Evolutionary conservation across 305 asterid species (phyloP).

Genomic region (Fraxinus sp.): DNA sequence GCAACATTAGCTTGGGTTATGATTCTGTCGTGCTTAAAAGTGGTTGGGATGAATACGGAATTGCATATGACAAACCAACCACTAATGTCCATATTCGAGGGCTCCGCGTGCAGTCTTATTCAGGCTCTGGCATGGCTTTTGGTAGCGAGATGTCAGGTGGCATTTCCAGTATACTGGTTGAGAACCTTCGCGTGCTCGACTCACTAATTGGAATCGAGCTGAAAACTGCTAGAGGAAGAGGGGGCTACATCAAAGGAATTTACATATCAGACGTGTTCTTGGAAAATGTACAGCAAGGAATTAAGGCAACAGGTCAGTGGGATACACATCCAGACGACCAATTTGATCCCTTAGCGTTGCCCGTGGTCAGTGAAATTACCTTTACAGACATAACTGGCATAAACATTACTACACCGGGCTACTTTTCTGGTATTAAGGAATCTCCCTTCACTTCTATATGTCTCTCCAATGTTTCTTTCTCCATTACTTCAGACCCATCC

Average conservation of each 20-base stretch:
- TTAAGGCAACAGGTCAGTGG: constrained; percentile 70
- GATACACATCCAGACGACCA: constrained; percentile 74
- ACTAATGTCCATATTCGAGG: constrained; percentile 57
- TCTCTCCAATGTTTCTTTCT: constrained; percentile 61
- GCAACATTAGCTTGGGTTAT: constrained; percentile 77
- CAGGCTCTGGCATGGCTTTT: constrained; percentile 73
- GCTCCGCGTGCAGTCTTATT: constrained; percentile 47
- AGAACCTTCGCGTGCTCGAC: constrained; percentile 47
- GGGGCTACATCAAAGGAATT: constrained; percentile 65
- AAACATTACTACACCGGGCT: constrained; percentile 61
- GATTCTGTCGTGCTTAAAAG: constrained; percentile 85
- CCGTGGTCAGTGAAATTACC: constrained; percentile 54
- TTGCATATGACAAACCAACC: constrained; percentile 59
- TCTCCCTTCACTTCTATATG: constrained; percentile 77
- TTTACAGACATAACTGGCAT: constrained; percentile 57
- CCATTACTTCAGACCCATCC: constrained; percentile 36
- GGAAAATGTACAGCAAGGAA: constrained; percentile 58
- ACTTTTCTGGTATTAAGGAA: constrained; percentile 61
- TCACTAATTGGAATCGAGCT: constrained; percentile 63
- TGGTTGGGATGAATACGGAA: constrained; percentile 99
- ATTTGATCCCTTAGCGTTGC: constrained; percentile 69
- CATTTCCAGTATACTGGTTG: constrained; percentile 60
- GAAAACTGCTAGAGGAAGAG: constrained; percentile 77
- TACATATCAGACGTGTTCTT: constrained; percentile 45
- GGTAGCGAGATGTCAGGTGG: constrained; percentile 99